A percentile compares a stretch with the other conserved stretches of the same genome.
These are phyloP conservation scores for Termitomyces sp. DNA, from an alignment of 768 basidiomycete genomes.

Conservation along the genomic window DNA sequence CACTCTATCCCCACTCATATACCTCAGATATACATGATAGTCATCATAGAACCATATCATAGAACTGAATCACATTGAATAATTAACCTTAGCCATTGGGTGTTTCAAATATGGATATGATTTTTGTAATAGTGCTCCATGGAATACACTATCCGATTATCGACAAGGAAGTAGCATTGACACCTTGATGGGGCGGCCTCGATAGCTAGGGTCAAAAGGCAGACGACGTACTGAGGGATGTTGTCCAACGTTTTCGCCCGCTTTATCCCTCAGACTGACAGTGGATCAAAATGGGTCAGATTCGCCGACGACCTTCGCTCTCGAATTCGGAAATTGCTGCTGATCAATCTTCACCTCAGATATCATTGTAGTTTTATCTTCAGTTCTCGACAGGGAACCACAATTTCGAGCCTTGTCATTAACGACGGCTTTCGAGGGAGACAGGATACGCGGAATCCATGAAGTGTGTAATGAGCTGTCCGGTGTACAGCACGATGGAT, in stretches of 20 bases:
- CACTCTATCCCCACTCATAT: neutral
- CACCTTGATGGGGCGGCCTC: neutral
- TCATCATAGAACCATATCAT: neutral
- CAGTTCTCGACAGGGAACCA: no score
- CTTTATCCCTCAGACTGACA: neutral
- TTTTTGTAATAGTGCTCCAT: neutral
- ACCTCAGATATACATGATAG: neutral
- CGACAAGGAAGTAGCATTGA: neutral
- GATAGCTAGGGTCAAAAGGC: neutral
- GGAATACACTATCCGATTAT: neutral
- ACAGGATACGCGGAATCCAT: neutral
- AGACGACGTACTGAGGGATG: neutral
- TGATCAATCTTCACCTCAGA: neutral
- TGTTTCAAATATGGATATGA: neutral
- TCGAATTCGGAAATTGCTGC: neutral
- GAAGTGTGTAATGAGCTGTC: neutral
- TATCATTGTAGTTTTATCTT: no score
- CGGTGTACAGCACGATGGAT: neutral
- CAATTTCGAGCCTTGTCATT: neutral
- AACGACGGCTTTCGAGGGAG: neutral
- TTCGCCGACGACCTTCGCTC: neutral
- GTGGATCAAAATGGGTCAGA: constrained; percentile 1
- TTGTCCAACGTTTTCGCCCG: neutral
- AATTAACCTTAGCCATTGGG: neutral
- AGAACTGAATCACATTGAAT: no score